A percentile compares a stretch with the other conserved stretches of the same genome.
Evolutionary conservation across 192 early-diverging fungal genomes (phyloP).

Genomic region (Backusella liffmaniae): DNA sequence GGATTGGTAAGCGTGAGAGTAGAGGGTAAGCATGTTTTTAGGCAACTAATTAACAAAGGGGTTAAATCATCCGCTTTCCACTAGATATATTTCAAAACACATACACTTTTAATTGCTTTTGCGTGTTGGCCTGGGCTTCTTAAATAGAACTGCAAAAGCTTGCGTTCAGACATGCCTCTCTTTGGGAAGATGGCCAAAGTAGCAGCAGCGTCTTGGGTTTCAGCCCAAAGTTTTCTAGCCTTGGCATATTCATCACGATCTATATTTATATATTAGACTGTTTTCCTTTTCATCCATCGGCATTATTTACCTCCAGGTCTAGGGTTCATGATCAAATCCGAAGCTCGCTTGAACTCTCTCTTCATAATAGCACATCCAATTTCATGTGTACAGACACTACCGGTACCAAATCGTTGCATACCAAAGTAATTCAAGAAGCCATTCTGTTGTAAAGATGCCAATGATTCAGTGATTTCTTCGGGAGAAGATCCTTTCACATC

Average conservation of each 20-base stretch:
- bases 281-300: background rate
- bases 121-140: conserved; percentile 42
- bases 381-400: conserved; percentile 73
- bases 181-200: conserved; percentile 68
- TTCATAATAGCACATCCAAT: conserved; percentile 77
- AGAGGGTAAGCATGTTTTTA: conserved; percentile 84
- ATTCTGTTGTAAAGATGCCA: conserved; percentile 61
- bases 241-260: conserved; percentile 60
- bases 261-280: conserved; percentile 10
- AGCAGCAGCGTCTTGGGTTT: conserved; percentile 55
- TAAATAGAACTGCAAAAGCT: conserved; percentile 8
- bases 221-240: conserved; percentile 71
- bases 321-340: conserved; percentile 81
- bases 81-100: background rate
- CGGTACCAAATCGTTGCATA: conserved; percentile 97
- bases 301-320: conserved; percentile 60
- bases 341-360: conserved; percentile 67
- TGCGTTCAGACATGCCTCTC: conserved; percentile 65
- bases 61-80: background rate
- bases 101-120: conserved; percentile 64
- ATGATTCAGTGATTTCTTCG: conserved; percentile 48
- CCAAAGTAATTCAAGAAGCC: conserved; percentile 99
- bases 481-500: conserved; percentile 51
- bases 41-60: conserved; percentile 57
- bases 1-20: conserved; percentile 96